Conservation (phyloP, 1,139 yeast genomes). For the Blastobotrys petasosporus region DNA sequence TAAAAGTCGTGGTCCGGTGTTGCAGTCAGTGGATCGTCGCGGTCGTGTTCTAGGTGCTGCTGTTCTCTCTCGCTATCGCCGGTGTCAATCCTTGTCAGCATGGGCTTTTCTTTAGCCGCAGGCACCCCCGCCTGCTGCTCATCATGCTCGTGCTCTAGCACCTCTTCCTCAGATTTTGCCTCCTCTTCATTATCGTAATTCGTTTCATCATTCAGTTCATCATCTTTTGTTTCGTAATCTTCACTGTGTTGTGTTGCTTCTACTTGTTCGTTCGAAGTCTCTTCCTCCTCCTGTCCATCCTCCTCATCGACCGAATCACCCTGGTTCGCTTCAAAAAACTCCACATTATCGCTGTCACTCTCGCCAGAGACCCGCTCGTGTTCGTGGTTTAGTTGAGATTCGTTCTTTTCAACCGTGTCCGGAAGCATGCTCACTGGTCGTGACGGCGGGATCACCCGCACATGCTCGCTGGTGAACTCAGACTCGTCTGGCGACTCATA, state of each 20-base stretch:
- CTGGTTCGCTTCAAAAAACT: too few species aligned
- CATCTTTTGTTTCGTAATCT: background rate
- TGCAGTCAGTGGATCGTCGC: too few species aligned
- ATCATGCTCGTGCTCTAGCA: background rate
- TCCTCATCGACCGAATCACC: too few species aligned
- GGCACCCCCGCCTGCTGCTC: too few species aligned
- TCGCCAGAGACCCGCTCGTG: too few species aligned
- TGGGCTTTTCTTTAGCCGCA: too few species aligned
- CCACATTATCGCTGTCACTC: too few species aligned
- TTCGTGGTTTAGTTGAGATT: too few species aligned
- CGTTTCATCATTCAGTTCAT: background rate
- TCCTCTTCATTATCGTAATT: conserved; percentile 1
- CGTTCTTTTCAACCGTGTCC: background rate
- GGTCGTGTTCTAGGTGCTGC: too few species aligned
- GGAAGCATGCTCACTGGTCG: conserved; percentile 7
- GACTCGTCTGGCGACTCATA: conserved; percentile 5
- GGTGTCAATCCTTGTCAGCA: too few species aligned
- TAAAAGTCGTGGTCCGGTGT: conserved; percentile 22
- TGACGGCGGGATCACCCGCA: conserved; percentile 9
- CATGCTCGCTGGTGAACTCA: conserved; percentile 3
- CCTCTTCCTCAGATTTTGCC: background rate
- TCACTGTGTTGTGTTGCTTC: background rate
- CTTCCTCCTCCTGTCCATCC: conserved; percentile 1
- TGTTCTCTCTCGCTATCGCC: too few species aligned
- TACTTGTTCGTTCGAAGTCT: background rate